A percentile compares a stretch with the other conserved stretches of the same genome.
Evolutionary conservation across 768 basidiomycete species (phyloP).

Genomic region (Pholiota molesta): DNA sequence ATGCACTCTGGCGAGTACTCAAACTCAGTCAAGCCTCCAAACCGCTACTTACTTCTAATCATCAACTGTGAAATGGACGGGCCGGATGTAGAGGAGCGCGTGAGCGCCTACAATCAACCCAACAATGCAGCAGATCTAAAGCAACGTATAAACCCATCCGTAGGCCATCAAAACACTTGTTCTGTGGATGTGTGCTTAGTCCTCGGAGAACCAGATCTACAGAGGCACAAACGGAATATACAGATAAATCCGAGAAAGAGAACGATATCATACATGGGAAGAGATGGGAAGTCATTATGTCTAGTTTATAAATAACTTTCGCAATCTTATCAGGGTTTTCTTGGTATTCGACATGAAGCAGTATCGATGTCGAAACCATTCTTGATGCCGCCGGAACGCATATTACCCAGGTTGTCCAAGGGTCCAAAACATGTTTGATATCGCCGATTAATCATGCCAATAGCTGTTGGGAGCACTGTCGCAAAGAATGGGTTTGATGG

Average conservation of each 20-base stretch:
- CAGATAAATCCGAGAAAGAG: constrained; percentile 7
- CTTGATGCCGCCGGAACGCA: constrained; percentile 9
- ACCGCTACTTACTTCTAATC: no score
- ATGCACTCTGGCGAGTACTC: no score
- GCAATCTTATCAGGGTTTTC: background rate
- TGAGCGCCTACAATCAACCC: background rate
- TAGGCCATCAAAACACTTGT: background rate
- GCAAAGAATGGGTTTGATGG: background rate
- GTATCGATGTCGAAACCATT: constrained; percentile 9
- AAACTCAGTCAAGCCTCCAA: background rate
- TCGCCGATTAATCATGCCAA: background rate
- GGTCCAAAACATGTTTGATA: constrained; percentile 1
- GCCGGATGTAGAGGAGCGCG: background rate
- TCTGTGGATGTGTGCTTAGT: background rate
- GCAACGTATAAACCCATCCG: background rate
- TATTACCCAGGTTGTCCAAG: background rate
- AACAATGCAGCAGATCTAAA: background rate
- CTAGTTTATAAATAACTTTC: background rate
- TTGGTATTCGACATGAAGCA: background rate
- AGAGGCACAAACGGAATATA: constrained; percentile 1
- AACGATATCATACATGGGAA: background rate
- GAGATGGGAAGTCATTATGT: background rate
- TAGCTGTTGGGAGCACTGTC: background rate
- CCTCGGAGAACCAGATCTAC: constrained; percentile 5
- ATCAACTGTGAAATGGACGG: background rate